Conservation (phyloP, 495 filamentous ascomycete species). For the Pyrenopolyporus hunteri region DNA sequence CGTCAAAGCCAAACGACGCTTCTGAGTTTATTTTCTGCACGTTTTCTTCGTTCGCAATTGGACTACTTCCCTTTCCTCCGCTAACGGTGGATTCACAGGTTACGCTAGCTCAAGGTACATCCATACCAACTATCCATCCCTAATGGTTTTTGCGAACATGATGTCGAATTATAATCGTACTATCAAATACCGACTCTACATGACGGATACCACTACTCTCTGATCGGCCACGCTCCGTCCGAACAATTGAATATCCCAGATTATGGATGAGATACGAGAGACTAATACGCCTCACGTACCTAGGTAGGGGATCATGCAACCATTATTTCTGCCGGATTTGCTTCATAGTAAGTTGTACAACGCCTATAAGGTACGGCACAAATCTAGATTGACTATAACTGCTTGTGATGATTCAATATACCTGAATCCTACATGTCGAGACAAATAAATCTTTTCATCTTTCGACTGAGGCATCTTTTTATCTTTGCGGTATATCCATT, state of each 20-base stretch:
- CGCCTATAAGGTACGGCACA: constrained; percentile 34
- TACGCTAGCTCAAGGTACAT: constrained; percentile 7
- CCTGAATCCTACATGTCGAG: constrained; percentile 82
- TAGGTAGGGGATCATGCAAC: too few relatives aligned
- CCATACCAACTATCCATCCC: background rate
- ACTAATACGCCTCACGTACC: constrained; percentile 9
- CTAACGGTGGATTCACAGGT: constrained; percentile 18
- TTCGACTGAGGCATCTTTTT: constrained; percentile 74
- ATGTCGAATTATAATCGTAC: constrained; percentile 63
- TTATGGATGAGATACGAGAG: background rate
- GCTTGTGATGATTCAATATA: constrained; percentile 64
- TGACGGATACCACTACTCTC: constrained; percentile 49
- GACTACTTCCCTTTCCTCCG: background rate
- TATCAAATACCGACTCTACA: constrained; percentile 68
- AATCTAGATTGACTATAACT: background rate
- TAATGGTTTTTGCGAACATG: constrained; percentile 45
- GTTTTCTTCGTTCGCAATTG: constrained; percentile 10
- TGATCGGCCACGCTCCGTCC: constrained; percentile 53
- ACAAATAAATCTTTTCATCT: constrained; percentile 92
- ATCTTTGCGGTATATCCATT: constrained; percentile 9
- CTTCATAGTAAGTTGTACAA: background rate
- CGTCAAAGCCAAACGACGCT: constrained; percentile 91
- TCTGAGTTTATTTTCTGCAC: constrained; percentile 59
- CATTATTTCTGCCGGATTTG: too few relatives aligned
- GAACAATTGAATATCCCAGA: constrained; percentile 2